Percentiles rank a stretch among this genome's conserved stretches.
These are phyloP conservation scores for Bipolaris oryzae DNA, from an alignment of 2,329 filamentous ascomycete species.

Conservation along the genomic window DNA sequence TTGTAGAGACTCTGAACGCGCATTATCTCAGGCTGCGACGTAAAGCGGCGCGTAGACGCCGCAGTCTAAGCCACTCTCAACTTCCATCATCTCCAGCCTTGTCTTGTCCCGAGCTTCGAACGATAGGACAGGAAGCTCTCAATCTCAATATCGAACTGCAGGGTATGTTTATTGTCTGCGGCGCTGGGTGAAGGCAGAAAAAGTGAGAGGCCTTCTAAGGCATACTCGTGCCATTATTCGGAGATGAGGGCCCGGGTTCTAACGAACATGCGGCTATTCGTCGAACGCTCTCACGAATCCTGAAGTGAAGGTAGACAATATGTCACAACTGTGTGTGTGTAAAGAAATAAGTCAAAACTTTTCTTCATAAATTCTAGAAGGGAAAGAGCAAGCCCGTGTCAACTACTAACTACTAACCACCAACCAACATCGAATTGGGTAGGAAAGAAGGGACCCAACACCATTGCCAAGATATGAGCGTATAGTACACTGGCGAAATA, in stretches of 20 bases:
- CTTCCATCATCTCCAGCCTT: background rate
- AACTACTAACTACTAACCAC: background rate
- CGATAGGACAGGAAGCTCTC: background rate
- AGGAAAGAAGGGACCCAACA: no score
- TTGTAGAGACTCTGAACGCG: background rate
- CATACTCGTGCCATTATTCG: background rate
- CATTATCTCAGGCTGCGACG: background rate
- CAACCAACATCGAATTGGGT: background rate
- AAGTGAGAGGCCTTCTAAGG: background rate
- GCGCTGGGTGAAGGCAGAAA: background rate
- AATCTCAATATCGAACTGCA: background rate
- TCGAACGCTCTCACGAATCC: background rate
- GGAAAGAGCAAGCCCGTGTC: background rate
- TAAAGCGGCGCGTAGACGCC: background rate
- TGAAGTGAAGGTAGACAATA: background rate
- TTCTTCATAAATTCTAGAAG: no score
- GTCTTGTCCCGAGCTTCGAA: background rate
- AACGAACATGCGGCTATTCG: background rate
- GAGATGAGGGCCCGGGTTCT: background rate
- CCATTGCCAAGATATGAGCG: no score
- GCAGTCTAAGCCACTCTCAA: constrained; percentile 1
- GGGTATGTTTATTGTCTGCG: background rate
- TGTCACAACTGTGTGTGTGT: no score
- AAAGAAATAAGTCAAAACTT: background rate
- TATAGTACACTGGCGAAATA: no score